Evolutionary conservation across 2,329 filamentous ascomycete species (phyloP).

Genomic region (Aspergillus tubingensis): DNA sequence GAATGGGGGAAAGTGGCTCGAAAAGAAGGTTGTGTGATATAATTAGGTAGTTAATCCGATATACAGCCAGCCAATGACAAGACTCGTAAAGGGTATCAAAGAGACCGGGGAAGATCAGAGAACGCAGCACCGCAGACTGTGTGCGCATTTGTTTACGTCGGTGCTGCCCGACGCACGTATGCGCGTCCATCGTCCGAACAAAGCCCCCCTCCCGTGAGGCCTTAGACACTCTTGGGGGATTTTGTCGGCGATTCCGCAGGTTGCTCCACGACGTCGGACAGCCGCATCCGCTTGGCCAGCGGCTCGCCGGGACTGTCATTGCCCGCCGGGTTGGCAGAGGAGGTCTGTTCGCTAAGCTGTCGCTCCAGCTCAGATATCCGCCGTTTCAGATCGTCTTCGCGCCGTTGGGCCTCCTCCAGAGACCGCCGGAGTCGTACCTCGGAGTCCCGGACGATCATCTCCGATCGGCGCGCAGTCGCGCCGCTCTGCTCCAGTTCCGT

Average conservation of each 20-base stretch:
- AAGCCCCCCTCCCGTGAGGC: background rate
- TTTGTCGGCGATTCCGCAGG: conserved; percentile 32
- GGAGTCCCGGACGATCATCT: conserved; percentile 57
- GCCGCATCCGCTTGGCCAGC: conserved; percentile 57
- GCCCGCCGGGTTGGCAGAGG: conserved; percentile 17
- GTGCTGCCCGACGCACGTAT: conserved; percentile 8
- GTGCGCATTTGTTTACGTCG: conserved; percentile 11
- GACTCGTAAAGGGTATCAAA: conserved; percentile 44
- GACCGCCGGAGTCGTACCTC: conserved; percentile 60
- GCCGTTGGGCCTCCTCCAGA: conserved; percentile 73
- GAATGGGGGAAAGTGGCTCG: background rate
- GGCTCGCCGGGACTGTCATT: conserved; percentile 46
- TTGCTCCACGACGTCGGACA: conserved; percentile 57
- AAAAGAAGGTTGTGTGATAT: background rate
- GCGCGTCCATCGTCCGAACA: conserved; percentile 11
- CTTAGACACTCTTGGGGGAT: conserved; percentile 38
- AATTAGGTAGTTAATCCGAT: conserved; percentile 22
- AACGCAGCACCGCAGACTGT: conserved; percentile 24
- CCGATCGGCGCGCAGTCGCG: conserved; percentile 63
- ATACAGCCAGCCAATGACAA: conserved; percentile 38
- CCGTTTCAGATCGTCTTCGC: conserved; percentile 80
- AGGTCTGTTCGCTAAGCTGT: conserved; percentile 44
- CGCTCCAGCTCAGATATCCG: conserved; percentile 76
- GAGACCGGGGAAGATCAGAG: conserved; percentile 34
- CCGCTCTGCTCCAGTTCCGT: conserved; percentile 76